Percentiles rank a stretch among this genome's conserved stretches.
These are phyloP conservation scores for Chlamydomonas incerta DNA, from an alignment of 139 green algal genomes.

Conservation along the genomic window DNA sequence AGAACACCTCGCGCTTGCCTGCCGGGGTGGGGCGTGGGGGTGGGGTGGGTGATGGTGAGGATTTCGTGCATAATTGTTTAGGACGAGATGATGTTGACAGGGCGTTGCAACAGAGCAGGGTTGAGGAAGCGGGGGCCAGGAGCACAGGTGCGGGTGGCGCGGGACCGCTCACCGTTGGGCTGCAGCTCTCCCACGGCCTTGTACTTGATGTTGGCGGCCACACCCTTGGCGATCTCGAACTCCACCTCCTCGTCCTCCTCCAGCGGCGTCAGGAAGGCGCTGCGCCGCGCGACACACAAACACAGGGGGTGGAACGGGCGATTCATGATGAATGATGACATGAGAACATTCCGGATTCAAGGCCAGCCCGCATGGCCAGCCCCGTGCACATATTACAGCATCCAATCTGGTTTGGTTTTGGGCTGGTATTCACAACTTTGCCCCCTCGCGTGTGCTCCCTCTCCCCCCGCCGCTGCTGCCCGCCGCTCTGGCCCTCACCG, in stretches of 20 bases:
- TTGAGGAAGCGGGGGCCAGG: too few species aligned
- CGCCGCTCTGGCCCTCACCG: constrained; percentile 17
- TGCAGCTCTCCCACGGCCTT: constrained; percentile 87
- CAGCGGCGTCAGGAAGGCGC: constrained; percentile 86
- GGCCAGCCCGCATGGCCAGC: too few species aligned
- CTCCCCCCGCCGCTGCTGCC: too few species aligned
- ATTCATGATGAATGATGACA: background rate
- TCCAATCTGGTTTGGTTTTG: background rate
- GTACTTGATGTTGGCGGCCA: constrained; percentile 70
- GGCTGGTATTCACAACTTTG: background rate
- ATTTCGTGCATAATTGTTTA: too few species aligned
- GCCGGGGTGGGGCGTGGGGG: background rate
- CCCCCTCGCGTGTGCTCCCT: background rate
- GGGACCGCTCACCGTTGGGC: constrained; percentile 62
- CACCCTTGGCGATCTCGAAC: constrained; percentile 56
- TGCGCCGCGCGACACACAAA: too few species aligned
- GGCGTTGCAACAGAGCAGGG: too few species aligned
- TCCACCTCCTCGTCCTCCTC: constrained; percentile 90
- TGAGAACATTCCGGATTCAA: background rate
- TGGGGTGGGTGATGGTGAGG: background rate
- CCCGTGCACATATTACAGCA: too few species aligned
- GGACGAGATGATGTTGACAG: too few species aligned
- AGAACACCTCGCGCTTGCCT: constrained; percentile 91
- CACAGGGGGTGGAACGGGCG: background rate
- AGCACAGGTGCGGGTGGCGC: too few species aligned